Base-by-base conservation (phyloP, 1,284 basidiomycete species). In the Ganoderma meredithae region DNA sequence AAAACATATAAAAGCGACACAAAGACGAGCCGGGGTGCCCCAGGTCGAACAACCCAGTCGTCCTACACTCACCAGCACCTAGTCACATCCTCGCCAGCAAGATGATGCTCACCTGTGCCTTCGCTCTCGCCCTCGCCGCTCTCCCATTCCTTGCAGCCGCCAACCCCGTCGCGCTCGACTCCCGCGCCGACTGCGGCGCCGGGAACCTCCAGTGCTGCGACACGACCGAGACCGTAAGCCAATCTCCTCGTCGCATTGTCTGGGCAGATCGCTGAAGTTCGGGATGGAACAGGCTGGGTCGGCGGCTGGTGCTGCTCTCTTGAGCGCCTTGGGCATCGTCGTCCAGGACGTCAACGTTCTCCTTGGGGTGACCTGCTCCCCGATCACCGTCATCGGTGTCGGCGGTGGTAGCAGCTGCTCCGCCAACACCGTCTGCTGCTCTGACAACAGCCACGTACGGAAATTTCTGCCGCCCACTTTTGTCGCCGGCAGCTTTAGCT, bases 321-420 rank as follows among this genome's bases (percentile, higher is more conserved):
- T 79, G 15, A 66, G 63, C 17, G 49, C 71, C 0, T 59, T 78
- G 9, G 77, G 75, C 13, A 65, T 77, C 19, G 72, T 75, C 36
- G 66, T 78, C 10, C 64, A 71, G 33, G 74, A 75, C 63, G 31
- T 73, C 27, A 72, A 68, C 55, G 76, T 71, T 19, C 68, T 73
- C 52, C 67, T 80, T 55, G 79, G 78, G 15, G 31, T 80, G 44
- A 72, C 61, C 44, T 79, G 77, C 74, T 72, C 74, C 39, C 76
- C 78, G 41, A 73, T 79, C 66, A 71, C 60, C 60, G 71, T 76
- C 49, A 56, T 77, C 66, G 74, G 76, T 12, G 72, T 74, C 41
- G 76, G 74, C 22, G 67, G 70, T 22, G 68, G 75, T 41, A 53
- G 53, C n/a, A 25, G 47, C 19, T 77, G 78, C 65, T 31, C 22